Evolutionary conservation across 345 rosid species (phyloP).

Genomic region (Sonneratia alba): DNA sequence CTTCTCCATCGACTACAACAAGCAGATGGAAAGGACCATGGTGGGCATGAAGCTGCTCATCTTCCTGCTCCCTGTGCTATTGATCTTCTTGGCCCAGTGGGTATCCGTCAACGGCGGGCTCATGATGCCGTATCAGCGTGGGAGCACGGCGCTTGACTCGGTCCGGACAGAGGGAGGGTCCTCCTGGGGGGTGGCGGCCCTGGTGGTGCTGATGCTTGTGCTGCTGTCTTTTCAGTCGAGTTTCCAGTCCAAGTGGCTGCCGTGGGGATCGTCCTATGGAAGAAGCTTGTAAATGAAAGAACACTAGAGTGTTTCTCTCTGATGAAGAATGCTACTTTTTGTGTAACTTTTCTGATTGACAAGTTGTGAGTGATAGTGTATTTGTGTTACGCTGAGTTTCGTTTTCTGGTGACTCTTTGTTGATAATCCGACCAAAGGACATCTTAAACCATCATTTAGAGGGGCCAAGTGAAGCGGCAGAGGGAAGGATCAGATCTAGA

Average conservation of each 20-base stretch:
- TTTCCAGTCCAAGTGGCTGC: slow-evolving; percentile 55
- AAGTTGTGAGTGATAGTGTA: too few species aligned
- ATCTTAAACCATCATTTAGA: too few species aligned
- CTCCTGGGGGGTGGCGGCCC: slow-evolving; percentile 58
- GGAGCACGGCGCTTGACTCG: neutral
- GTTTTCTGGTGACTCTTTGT: neutral
- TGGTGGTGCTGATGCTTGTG: slow-evolving; percentile 1
- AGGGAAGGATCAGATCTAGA: too few species aligned
- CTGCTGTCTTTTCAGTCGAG: slow-evolving; percentile 58
- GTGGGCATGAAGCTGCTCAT: slow-evolving; percentile 45
- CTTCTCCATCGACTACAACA: slow-evolving; percentile 38
- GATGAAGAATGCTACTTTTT: too few species aligned
- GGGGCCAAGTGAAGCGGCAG: too few species aligned
- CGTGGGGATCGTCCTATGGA: slow-evolving; percentile 14
- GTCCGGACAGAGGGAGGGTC: slow-evolving; percentile 21
- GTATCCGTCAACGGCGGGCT: slow-evolving; percentile 17
- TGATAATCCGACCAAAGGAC: neutral
- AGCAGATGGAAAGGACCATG: slow-evolving; percentile 32
- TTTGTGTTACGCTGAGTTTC: too few species aligned
- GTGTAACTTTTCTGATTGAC: too few species aligned
- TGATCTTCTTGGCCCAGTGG: slow-evolving; percentile 33
- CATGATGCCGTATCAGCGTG: slow-evolving; percentile 17
- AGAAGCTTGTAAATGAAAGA: neutral
- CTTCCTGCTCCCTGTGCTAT: slow-evolving; percentile 46
- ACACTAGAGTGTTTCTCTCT: neutral